A percentile compares a stretch with the other conserved stretches of the same genome.
These are phyloP conservation scores for Hypsizygus marmoreus DNA, from an alignment of 768 basidiomycete genomes.

Conservation along the genomic window DNA sequence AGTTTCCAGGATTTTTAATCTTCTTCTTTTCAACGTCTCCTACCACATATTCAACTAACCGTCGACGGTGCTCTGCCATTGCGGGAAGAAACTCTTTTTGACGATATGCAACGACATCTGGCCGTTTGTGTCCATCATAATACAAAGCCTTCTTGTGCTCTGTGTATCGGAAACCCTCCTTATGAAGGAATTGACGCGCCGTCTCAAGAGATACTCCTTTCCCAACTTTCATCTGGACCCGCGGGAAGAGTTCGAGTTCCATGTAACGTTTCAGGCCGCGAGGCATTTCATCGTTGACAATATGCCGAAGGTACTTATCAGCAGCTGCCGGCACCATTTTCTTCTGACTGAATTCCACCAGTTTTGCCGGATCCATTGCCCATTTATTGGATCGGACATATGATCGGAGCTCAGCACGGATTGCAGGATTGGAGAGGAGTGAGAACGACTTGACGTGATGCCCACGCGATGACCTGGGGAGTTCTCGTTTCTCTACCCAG, in stretches of 20 bases:
- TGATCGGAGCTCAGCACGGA: constrained; percentile 27
- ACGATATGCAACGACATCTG: constrained; percentile 35
- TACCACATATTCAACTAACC: constrained; percentile 21
- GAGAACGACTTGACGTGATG: constrained; percentile 28
- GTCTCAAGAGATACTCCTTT: constrained; percentile 33
- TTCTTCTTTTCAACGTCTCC: constrained; percentile 17
- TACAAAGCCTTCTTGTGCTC: constrained; percentile 33
- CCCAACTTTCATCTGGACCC: constrained; percentile 25
- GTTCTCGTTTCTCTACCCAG: constrained; percentile 24
- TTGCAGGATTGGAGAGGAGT: constrained; percentile 27
- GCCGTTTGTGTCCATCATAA: constrained; percentile 37
- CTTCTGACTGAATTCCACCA: constrained; percentile 24
- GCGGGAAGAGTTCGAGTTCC: constrained; percentile 33
- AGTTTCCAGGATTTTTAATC: constrained; percentile 9
- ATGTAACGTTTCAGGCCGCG: constrained; percentile 32
- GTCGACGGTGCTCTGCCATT: constrained; percentile 19
- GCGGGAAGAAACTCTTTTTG: constrained; percentile 32
- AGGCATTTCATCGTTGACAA: constrained; percentile 36
- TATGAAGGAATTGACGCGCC: constrained; percentile 28
- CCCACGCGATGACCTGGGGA: constrained; percentile 27
- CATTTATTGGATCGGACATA: constrained; percentile 36
- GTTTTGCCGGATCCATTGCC: constrained; percentile 34
- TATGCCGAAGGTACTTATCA: constrained; percentile 27
- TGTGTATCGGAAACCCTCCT: constrained; percentile 28
- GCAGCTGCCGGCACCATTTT: constrained; percentile 27